Conservation (phyloP, 169 alveolate genomes). For the Plasmodium falciparum region DNA sequence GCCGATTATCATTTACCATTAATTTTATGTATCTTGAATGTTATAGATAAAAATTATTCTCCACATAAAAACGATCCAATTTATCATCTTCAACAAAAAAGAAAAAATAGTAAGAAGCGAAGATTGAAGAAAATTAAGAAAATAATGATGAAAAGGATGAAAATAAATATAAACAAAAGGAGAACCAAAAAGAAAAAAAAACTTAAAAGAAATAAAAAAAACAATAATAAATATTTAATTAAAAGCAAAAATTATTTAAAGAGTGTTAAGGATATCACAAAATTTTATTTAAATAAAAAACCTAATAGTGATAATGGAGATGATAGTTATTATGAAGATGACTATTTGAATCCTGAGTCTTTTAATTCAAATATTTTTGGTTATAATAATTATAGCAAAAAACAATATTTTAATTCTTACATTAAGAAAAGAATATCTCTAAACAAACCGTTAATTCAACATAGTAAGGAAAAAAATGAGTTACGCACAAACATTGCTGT, state of each 20-base stretch:
- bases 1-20: slow-evolving; percentile 73
- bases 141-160: not conserved
- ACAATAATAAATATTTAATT: slow-evolving; percentile 4
- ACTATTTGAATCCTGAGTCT: slow-evolving; percentile 9
- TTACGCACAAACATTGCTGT: slow-evolving; percentile 55
- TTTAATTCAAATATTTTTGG: not conserved
- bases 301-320: slow-evolving; percentile 4
- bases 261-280: slow-evolving; percentile 20
- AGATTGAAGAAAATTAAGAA: not conserved
- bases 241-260: slow-evolving; percentile 62
- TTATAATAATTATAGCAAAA: slow-evolving; percentile 8
- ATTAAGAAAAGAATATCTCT: slow-evolving; percentile 38
- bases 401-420: slow-evolving; percentile 27
- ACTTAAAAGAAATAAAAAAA: not conserved
- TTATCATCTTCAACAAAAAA: too few relatives aligned
- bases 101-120: not conserved
- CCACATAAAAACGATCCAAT: not conserved
- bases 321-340: slow-evolving; percentile 1
- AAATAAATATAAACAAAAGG: not conserved
- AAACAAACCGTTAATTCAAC: slow-evolving; percentile 32
- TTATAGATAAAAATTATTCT: slow-evolving; percentile 6
- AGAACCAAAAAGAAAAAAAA: not conserved
- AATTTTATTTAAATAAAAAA: slow-evolving; percentile 31
- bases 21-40: slow-evolving; percentile 33
- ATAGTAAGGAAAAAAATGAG: slow-evolving; percentile 18